Evolutionary conservation across 257 asterid genomes (phyloP), one percentile per base, ranked within the genome.

Genomic region (Ballota nigra): DNA sequence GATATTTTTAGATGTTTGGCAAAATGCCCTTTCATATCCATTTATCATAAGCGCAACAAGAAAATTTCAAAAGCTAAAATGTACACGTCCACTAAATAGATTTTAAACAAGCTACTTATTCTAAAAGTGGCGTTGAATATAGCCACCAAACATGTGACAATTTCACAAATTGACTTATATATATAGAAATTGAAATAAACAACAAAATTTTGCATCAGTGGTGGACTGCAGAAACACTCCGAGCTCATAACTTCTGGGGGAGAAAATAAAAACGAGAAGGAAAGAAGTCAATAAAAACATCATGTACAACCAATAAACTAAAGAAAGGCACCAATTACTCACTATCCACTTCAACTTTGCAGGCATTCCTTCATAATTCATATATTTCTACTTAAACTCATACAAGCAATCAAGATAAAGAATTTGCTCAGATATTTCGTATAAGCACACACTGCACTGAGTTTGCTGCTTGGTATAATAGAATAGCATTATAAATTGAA

Each of bases 381-480:
- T 19, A 69, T 6, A 36, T 68, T 40, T 49, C 36, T 11, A 45
- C 6, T 38, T 31, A 19, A 60, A 34, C 61, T 18, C 70, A 49
- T 43, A 59, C 51, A 71, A 20, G 26, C 31, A 20, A 49, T 34
- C 43, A 63, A 72, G 52, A 28, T 15, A 19, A 26, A 23, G 26
- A 26, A 23, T 15, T 24, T 62, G 77, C 28, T 51, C 29, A 49
- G 26, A 20, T 31, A 45, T 49, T 53, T 51, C 43, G 29, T 65
- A 73, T 18, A 74, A 52, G 56, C 66, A 62, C 28, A 13, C 41
- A 8, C n/a, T 34, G 62, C 31, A 51, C 75, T 7, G 59, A 29
- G 38, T 40, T 49, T 38, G 7, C 26, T 38, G 64, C 26, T 62
- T 31, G 58, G 6, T 19, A 51, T 51, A 73, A 66, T 12, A 77